Evolutionary conservation across 768 basidiomycete species (phyloP).

Genomic region (Kondoa malvinella): DNA sequence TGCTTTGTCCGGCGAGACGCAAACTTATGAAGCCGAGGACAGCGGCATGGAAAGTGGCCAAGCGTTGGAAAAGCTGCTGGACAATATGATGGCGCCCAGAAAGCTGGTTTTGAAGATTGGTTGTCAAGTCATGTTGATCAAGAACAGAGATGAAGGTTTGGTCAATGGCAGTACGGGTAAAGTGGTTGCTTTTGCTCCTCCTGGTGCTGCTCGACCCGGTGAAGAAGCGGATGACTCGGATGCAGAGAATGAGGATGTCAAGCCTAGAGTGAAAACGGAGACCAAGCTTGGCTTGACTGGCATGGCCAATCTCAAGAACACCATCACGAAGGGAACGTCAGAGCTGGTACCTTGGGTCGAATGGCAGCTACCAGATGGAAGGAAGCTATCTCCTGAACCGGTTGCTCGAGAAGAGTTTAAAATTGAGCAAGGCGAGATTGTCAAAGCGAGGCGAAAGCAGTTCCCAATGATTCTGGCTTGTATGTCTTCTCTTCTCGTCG

Average conservation of each 20-base stretch:
- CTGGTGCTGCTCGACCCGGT: constrained; percentile 39
- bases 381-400: constrained; percentile 25
- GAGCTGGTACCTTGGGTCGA: constrained; percentile 22
- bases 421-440: constrained; percentile 32
- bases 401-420: constrained; percentile 30
- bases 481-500: not conserved
- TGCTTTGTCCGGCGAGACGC: constrained; percentile 41
- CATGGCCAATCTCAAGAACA: not conserved
- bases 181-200: constrained; percentile 47
- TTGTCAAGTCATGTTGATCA: constrained; percentile 86
- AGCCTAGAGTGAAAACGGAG: constrained; percentile 8
- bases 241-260: constrained; percentile 12
- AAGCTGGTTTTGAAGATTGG: constrained; percentile 53
- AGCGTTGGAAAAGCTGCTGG: constrained; percentile 59
- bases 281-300: not conserved
- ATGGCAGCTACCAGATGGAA: constrained; percentile 32
- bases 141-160: constrained; percentile 72
- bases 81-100: constrained; percentile 77
- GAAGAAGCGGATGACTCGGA: constrained; percentile 29
- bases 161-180: constrained; percentile 92
- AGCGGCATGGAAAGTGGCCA: constrained; percentile 33
- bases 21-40: constrained; percentile 46
- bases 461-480: constrained; percentile 15
- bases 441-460: constrained; percentile 27
- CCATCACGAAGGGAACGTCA: constrained; percentile 4